phyloP scores from a whole-genome alignment of 2,329 filamentous ascomycete genomes.

The Colletotrichum lupini region DNA sequence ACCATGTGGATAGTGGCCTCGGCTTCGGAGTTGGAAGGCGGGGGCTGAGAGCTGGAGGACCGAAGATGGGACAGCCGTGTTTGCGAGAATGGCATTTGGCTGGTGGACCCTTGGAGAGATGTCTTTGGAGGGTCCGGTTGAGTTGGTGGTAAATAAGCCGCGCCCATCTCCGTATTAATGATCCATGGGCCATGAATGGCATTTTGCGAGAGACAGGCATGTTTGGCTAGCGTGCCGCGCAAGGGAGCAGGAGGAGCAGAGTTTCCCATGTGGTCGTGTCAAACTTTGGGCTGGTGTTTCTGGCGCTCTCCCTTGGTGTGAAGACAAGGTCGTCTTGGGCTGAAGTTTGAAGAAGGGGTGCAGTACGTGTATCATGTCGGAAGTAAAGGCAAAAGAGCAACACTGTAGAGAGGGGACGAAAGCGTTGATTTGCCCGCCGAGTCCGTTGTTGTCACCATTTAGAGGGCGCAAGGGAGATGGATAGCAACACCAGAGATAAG shows the following conservation, averaged over 20 bases:
- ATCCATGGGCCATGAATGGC: background rate
- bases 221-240: background rate
- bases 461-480: background rate
- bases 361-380: background rate
- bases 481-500: background rate
- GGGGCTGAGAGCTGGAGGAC: background rate
- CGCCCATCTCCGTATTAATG: background rate
- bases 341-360: background rate
- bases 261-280: slow-evolving; percentile 29
- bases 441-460: background rate
- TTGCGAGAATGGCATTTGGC: slow-evolving; percentile 26
- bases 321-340: background rate
- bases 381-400: slow-evolving; percentile 10
- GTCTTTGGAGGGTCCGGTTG: background rate
- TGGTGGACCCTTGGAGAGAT: slow-evolving; percentile 15
- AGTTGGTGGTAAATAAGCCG: background rate
- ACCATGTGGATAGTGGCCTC: background rate
- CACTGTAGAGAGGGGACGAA: background rate
- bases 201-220: slow-evolving; percentile 5
- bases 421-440: background rate
- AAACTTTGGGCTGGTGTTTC: slow-evolving; percentile 23
- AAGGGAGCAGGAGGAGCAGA: slow-evolving; percentile 2
- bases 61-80: slow-evolving; percentile 24
- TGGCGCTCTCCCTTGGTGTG: slow-evolving; percentile 17
- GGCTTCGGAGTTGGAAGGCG: slow-evolving; percentile 10